phyloP scores from a whole-genome alignment of 1,284 basidiomycete species.

The Mrakiaceae sp. region DNA sequence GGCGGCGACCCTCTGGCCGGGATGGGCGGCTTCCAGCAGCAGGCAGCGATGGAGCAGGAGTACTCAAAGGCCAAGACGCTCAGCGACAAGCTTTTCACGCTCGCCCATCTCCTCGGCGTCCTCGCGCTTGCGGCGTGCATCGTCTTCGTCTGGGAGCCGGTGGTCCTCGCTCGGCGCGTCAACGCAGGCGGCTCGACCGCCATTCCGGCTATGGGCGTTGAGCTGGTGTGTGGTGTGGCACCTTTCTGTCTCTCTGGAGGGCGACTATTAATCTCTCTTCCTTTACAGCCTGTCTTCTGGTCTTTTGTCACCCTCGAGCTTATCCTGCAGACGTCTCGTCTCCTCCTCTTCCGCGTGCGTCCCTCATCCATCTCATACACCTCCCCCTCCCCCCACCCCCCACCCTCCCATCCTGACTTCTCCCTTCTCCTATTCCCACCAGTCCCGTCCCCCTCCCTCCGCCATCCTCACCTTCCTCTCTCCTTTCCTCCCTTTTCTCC shows the following conservation, averaged over 20 bases:
- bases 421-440: neutral
- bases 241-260: neutral
- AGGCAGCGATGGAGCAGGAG: conserved; percentile 2
- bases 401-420: neutral
- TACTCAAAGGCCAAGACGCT: conserved; percentile 19
- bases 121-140: conserved; percentile 28
- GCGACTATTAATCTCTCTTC: neutral
- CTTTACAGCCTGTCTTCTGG: conserved; percentile 34
- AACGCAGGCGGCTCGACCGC: neutral
- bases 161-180: conserved; percentile 13
- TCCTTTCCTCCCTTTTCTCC: conserved; percentile 34
- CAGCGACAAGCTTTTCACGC: conserved; percentile 27
- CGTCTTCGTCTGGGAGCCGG: conserved; percentile 34
- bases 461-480: conserved; percentile 24
- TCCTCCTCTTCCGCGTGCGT: conserved; percentile 25
- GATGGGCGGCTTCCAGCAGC: conserved; percentile 4
- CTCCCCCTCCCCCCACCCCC: neutral
- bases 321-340: conserved; percentile 26
- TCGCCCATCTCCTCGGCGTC: conserved; percentile 29
- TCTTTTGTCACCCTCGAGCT: conserved; percentile 33
- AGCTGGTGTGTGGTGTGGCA: conserved; percentile 9
- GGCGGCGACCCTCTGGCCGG: conserved; percentile 15
- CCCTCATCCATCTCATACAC: neutral
- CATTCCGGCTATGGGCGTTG: neutral
- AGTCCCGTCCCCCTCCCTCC: conserved; percentile 31